Percentiles rank a stretch among this genome's conserved stretches.
Evolutionary conservation across 2,329 filamentous ascomycete genomes (phyloP).

Genomic region (Verticillium albo-atrum): DNA sequence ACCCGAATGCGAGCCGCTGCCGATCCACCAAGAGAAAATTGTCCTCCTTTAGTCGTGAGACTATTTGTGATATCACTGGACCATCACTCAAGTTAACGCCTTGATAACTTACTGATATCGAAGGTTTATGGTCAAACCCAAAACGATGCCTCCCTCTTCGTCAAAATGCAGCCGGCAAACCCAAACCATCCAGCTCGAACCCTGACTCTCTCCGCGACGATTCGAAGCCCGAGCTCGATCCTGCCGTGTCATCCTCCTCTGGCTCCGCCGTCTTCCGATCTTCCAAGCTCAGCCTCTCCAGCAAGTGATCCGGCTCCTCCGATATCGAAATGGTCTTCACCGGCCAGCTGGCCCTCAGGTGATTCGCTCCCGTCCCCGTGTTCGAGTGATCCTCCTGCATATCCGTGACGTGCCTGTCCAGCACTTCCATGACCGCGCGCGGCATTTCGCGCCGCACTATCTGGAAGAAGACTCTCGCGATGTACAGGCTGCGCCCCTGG

Average conservation of each 20-base stretch:
- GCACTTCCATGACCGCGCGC: slow-evolving; percentile 11
- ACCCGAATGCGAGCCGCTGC: slow-evolving; percentile 9
- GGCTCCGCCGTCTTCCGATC: background rate
- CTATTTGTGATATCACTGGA: too few relatives aligned
- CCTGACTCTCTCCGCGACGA: too few relatives aligned
- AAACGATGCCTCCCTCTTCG: too few relatives aligned
- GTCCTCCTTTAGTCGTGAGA: too few relatives aligned
- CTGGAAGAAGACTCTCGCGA: slow-evolving; percentile 15
- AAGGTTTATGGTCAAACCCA: too few relatives aligned
- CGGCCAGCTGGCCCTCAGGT: slow-evolving; percentile 18
- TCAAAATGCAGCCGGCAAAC: too few relatives aligned
- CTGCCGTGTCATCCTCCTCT: background rate
- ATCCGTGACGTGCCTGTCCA: slow-evolving; percentile 8
- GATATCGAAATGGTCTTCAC: background rate
- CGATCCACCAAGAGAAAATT: background rate
- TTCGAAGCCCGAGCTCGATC: background rate
- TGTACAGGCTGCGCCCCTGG: slow-evolving; percentile 18
- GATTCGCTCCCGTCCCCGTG: slow-evolving; percentile 11
- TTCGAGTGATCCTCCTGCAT: slow-evolving; percentile 9
- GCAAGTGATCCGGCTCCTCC: background rate
- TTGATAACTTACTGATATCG: too few relatives aligned
- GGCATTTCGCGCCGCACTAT: slow-evolving; percentile 13
- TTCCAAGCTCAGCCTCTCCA: background rate
- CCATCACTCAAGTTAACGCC: too few relatives aligned
- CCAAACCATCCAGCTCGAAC: too few relatives aligned